These are phyloP conservation scores for Globisporangium emineosum DNA, from an alignment of 352 stramenopile species.

Conservation along the genomic window DNA sequence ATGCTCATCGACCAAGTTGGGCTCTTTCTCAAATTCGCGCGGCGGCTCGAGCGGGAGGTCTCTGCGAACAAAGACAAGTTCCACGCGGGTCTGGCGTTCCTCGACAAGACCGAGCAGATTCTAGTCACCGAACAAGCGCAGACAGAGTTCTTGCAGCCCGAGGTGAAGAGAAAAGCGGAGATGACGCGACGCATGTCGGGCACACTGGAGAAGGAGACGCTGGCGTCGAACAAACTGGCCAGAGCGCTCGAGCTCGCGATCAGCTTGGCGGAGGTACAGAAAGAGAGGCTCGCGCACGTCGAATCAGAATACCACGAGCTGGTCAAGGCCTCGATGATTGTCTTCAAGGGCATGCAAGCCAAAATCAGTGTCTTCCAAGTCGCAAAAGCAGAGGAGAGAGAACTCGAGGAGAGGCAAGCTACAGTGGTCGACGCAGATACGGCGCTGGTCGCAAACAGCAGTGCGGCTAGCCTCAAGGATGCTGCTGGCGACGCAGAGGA, in stretches of 20 bases:
- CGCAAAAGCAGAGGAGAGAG: slow-evolving; percentile 23
- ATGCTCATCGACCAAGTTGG: slow-evolving; percentile 59
- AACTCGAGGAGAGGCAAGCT: background rate
- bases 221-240: slow-evolving; percentile 43
- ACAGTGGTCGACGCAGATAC: background rate
- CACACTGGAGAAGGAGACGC: slow-evolving; percentile 55
- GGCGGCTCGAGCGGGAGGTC: slow-evolving; percentile 28
- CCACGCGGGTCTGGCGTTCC: slow-evolving; percentile 38
- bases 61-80: slow-evolving; percentile 33
- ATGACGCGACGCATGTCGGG: slow-evolving; percentile 54
- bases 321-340: slow-evolving; percentile 27
- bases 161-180: slow-evolving; percentile 44
- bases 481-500: too few relatives aligned
- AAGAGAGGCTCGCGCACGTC: slow-evolving; percentile 33
- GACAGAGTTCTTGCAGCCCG: slow-evolving; percentile 42
- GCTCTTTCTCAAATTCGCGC: slow-evolving; percentile 34
- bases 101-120: slow-evolving; percentile 51
- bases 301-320: slow-evolving; percentile 54
- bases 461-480: background rate
- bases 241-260: slow-evolving; percentile 48
- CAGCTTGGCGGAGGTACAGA: slow-evolving; percentile 30
- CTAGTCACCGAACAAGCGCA: slow-evolving; percentile 46
- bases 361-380: slow-evolving; percentile 29
- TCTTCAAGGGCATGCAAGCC: slow-evolving; percentile 27
- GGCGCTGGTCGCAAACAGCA: background rate